These are phyloP conservation scores for Auriscalpium vulgare DNA, from an alignment of 768 basidiomycete species.

Conservation along the genomic window DNA sequence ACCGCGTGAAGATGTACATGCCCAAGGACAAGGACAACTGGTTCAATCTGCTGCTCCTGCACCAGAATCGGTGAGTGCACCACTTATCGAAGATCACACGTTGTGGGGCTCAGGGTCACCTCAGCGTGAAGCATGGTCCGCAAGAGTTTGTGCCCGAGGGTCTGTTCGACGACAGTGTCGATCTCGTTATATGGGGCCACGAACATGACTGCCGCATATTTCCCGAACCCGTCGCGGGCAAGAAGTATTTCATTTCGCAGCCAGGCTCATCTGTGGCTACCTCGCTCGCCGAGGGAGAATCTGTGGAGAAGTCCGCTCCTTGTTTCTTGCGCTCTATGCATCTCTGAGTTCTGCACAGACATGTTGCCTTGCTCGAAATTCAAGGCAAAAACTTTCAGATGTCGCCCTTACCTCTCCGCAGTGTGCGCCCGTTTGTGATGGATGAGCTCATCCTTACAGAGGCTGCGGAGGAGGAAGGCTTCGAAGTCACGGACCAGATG, in stretches of 20 bases:
- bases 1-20: constrained; percentile 95
- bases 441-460: constrained; percentile 74
- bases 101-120: not conserved
- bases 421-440: constrained; percentile 90
- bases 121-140: constrained; percentile 87
- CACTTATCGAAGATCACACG: not conserved
- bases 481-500: constrained; percentile 76
- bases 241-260: constrained; percentile 86
- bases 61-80: constrained; percentile 82
- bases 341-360: constrained; percentile 38
- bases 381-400: constrained; percentile 84
- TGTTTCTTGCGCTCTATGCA: not conserved
- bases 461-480: constrained; percentile 65
- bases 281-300: constrained; percentile 87
- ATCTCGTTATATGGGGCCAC: constrained; percentile 96
- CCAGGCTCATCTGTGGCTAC: constrained; percentile 96
- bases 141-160: constrained; percentile 93
- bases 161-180: constrained; percentile 92
- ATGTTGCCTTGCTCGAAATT: constrained; percentile 84
- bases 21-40: constrained; percentile 84
- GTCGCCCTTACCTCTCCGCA: constrained; percentile 79
- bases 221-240: constrained; percentile 87
- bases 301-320: constrained; percentile 71
- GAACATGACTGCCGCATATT: constrained; percentile 95
- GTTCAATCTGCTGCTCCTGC: constrained; percentile 91